Evolutionary conservation across 495 filamentous ascomycete genomes (phyloP).

Genomic region (Hyaloscypha bicolor): DNA sequence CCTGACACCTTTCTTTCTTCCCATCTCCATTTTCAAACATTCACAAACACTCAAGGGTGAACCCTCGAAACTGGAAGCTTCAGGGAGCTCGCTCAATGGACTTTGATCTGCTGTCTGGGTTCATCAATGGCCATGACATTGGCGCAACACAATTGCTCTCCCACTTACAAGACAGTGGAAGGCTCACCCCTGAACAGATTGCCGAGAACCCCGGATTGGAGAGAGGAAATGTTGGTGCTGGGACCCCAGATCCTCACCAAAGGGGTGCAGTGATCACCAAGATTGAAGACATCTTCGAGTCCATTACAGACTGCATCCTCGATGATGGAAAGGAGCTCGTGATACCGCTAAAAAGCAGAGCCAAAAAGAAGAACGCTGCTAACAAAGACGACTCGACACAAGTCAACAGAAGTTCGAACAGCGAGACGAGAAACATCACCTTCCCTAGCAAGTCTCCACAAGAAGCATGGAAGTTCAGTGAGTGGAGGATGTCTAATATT

Average conservation of each 20-base stretch:
- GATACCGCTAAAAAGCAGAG: slow-evolving; percentile 45
- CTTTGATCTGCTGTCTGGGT: slow-evolving; percentile 12
- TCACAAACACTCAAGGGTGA: background rate
- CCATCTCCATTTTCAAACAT: background rate
- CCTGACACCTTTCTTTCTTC: background rate
- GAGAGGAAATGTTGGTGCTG: background rate
- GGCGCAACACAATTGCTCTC: slow-evolving; percentile 20
- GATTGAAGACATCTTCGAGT: slow-evolving; percentile 56
- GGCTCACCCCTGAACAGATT: slow-evolving; percentile 1
- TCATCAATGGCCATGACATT: background rate
- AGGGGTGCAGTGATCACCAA: slow-evolving; percentile 42
- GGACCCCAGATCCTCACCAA: slow-evolving; percentile 15
- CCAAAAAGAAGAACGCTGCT: slow-evolving; percentile 5
- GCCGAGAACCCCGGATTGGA: background rate
- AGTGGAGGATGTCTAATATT: slow-evolving; percentile 1
- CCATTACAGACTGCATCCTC: slow-evolving; percentile 51
- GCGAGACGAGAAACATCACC: slow-evolving; percentile 25
- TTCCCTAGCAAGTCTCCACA: slow-evolving; percentile 61
- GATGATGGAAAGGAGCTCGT: slow-evolving; percentile 43
- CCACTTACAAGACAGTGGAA: slow-evolving; percentile 19
- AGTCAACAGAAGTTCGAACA: slow-evolving; percentile 30
- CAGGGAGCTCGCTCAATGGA: slow-evolving; percentile 2
- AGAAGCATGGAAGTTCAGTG: slow-evolving; percentile 73
- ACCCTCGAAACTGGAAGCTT: background rate
- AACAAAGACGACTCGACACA: slow-evolving; percentile 2